Conservation (phyloP, 306 rosid species). For the Calophaca sinica region DNA sequence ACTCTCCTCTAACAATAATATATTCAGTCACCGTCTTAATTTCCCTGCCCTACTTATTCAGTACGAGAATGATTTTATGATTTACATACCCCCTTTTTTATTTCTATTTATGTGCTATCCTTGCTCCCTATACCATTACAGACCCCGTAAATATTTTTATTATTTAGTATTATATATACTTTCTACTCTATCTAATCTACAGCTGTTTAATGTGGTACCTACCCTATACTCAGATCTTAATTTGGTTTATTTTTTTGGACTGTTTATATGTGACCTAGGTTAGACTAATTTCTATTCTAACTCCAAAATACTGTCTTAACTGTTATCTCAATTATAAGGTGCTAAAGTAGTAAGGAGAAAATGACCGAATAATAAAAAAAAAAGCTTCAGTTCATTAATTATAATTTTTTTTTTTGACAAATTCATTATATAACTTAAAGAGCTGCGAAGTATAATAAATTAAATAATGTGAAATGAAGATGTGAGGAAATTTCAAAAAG, state of each 20-base stretch:
- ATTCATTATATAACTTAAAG: neutral
- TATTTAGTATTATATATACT: neutral
- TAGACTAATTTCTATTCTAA: conserved; percentile 17
- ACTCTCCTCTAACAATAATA: neutral
- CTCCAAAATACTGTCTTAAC: conserved; percentile 22
- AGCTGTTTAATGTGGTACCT: conserved; percentile 38
- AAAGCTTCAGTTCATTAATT: too few relatives aligned
- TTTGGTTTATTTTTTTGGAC: conserved; percentile 13
- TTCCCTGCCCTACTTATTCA: conserved; percentile 26
- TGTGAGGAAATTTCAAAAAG: conserved; percentile 44
- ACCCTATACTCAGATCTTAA: conserved; percentile 11
- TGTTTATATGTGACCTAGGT: conserved; percentile 11
- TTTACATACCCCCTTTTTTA: conserved; percentile 30
- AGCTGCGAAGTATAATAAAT: neutral
- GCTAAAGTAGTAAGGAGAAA: conserved; percentile 30
- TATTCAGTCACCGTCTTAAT: conserved; percentile 9
- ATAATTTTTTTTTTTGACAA: too few relatives aligned
- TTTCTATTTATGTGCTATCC: conserved; percentile 11
- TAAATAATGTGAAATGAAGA: neutral
- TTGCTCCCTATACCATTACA: conserved; percentile 12
- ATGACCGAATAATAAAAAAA: conserved; percentile 8
- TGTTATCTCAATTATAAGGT: neutral
- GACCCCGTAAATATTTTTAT: neutral
- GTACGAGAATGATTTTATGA: conserved; percentile 59
- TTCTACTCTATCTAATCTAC: conserved; percentile 6